Percentiles rank a stretch among this genome's conserved stretches.
phyloP scores from a whole-genome alignment of 2,329 filamentous ascomycete species.

The Dothistroma septosporum region DNA sequence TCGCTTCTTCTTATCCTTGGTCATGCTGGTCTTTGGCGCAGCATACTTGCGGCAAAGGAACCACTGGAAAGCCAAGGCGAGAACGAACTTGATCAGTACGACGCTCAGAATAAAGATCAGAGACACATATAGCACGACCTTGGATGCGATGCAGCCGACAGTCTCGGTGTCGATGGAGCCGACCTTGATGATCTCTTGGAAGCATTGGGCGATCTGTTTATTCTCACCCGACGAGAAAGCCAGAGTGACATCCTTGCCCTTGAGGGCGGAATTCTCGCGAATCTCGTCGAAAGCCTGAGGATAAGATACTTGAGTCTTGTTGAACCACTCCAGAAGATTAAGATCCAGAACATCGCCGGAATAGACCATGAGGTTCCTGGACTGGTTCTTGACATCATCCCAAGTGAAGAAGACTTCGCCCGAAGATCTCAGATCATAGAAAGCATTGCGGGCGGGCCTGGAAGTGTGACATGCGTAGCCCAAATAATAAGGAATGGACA shows the following conservation, averaged over 20 bases:
- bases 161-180: constrained; percentile 94
- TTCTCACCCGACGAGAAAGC: constrained; percentile 74
- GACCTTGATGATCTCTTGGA: constrained; percentile 92
- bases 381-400: constrained; percentile 85
- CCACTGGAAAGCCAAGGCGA: constrained; percentile 93
- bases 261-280: constrained; percentile 64
- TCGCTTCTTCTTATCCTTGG: constrained; percentile 74
- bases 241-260: constrained; percentile 83
- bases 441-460: constrained; percentile 60
- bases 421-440: constrained; percentile 66
- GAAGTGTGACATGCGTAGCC: constrained; percentile 90
- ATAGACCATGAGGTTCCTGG: constrained; percentile 88
- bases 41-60: constrained; percentile 85
- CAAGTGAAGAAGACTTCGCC: constrained; percentile 96
- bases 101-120: constrained; percentile 88
- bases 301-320: constrained; percentile 70
- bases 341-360: constrained; percentile 91
- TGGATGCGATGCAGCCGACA: constrained; percentile 93
- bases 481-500: constrained; percentile 68
- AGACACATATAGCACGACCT: constrained; percentile 93
- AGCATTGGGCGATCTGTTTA: constrained; percentile 78
- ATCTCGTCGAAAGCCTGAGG: constrained; percentile 77
- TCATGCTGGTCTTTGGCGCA: constrained; percentile 78
- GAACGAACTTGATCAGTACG: constrained; percentile 77
- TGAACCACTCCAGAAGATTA: constrained; percentile 85